A percentile compares a stretch with the other conserved stretches of the same genome.
Evolutionary conservation across 352 stramenopile genomes (phyloP).

Genomic region (Hyaloperonospora brassicae): DNA sequence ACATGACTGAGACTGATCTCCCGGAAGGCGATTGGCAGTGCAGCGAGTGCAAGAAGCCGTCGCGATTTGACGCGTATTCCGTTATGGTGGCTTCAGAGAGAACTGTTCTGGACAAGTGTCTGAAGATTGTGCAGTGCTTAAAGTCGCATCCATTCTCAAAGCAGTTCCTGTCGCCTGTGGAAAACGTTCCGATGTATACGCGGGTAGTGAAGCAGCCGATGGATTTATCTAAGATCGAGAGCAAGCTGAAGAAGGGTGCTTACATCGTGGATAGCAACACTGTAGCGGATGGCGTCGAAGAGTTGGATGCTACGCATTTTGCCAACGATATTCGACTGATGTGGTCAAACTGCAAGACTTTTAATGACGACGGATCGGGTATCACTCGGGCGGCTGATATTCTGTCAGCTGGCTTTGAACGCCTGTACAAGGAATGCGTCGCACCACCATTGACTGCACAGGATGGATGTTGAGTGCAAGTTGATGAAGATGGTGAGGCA

Average conservation of each 20-base stretch:
- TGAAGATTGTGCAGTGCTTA: constrained; percentile 61
- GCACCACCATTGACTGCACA: constrained; percentile 23
- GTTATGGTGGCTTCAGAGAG: constrained; percentile 38
- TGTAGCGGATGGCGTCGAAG: constrained; percentile 25
- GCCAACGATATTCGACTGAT: constrained; percentile 72
- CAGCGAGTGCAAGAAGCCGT: constrained; percentile 61
- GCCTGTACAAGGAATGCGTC: constrained; percentile 42
- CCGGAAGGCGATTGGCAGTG: constrained; percentile 81
- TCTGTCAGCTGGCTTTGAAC: constrained; percentile 56
- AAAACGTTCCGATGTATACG: constrained; percentile 65
- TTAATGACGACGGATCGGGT: constrained; percentile 77
- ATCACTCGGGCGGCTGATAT: constrained; percentile 68
- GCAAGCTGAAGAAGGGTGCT: constrained; percentile 49
- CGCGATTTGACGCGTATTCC: constrained; percentile 50
- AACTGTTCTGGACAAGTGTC: constrained; percentile 50
- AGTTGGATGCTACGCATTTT: constrained; percentile 44
- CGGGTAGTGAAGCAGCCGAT: constrained; percentile 76
- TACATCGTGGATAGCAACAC: constrained; percentile 44
- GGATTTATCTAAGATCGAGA: constrained; percentile 67
- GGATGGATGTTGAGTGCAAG: constrained; percentile 8
- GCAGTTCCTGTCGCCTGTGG: constrained; percentile 65
- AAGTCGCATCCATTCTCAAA: constrained; percentile 75
- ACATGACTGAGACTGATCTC: constrained; percentile 62
- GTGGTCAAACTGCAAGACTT: constrained; percentile 79
- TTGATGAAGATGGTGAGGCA: constrained; percentile 3